Evolutionary conservation across 768 basidiomycete species (phyloP), one percentile per base, ranked within the genome.

Genomic region (Podaxis rugospora): DNA sequence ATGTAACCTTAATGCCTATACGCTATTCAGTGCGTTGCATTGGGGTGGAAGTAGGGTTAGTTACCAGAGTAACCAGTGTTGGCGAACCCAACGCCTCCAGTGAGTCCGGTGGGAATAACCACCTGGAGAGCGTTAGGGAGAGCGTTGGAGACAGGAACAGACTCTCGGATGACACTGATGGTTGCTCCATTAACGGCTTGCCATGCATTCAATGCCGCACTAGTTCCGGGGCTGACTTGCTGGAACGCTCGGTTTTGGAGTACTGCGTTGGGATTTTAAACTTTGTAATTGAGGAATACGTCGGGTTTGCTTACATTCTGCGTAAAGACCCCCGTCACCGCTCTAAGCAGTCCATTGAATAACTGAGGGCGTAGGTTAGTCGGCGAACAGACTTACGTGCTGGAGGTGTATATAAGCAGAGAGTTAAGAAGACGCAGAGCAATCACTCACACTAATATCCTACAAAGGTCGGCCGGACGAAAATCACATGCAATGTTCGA

Each of bases 171-270:
- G 5, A 88, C 85, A 9, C 70, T 68, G 52, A 88, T 77, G 16
- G 76, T 75, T 1, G 74, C 76, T 27, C 77, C 77, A 25, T 84
- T 75, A n/a, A 80, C 61, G 5, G 80, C 68, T 44, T 70, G 68
- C 87, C 88, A 89, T 0, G 80, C 78, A 28, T 67, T 76, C 1
- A 88, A 71, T 7, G 87, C 80, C 0, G 68, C 75, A 1, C 74
- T 39, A 4, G 82, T 82, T 59, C 85, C 76, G 16, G 86, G 80
- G 3, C 79, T 76, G 28, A 87, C 84, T 63, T 83, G 76, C 66
- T 89, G 87, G 69, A 89, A 87, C 1, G 87, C 87, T 18, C 87
- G 76, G 66, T 89, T 89, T 68, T 84, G 86, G 2, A 88, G 75
- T n/a, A 88, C 85, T 86, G 62, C 5, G 16, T 5, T 16, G 39